These are phyloP conservation scores for Rhodotorula taiwanensis DNA, from an alignment of 768 basidiomycete species.

Conservation along the genomic window DNA sequence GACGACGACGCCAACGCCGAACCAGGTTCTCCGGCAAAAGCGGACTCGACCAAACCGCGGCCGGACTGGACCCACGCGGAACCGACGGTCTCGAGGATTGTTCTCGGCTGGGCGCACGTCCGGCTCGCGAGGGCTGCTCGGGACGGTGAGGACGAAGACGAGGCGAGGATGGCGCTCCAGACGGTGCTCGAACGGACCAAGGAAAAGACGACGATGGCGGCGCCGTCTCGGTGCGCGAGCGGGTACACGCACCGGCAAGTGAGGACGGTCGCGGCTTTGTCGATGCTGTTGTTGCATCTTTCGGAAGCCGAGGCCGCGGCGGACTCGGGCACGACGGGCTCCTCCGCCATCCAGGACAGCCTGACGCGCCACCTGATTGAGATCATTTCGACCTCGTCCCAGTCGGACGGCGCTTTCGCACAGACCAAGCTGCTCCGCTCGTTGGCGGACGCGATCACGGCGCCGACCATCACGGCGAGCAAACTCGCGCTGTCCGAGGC, in stretches of 20 bases:
- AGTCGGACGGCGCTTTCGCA: background rate
- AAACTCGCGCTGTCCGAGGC: background rate
- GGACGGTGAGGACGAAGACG: background rate
- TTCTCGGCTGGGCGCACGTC: constrained; percentile 4
- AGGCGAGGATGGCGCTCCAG: constrained; percentile 9
- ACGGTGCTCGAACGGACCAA: background rate
- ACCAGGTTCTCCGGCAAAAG: no score
- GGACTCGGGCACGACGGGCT: no score
- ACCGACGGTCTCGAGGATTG: background rate
- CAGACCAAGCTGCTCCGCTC: background rate
- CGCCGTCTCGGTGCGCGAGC: no score
- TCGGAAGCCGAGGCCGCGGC: no score
- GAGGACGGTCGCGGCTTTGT: background rate
- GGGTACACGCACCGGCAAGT: no score
- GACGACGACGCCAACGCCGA: background rate
- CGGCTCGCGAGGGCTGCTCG: background rate
- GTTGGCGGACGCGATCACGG: constrained; percentile 8
- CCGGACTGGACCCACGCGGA: background rate
- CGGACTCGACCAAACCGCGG: no score
- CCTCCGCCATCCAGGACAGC: no score
- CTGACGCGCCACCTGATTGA: no score
- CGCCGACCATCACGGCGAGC: background rate
- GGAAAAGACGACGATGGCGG: background rate
- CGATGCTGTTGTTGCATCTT: no score
- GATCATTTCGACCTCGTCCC: background rate